Conservation (phyloP, 345 rosid genomes). For the Melaleuca quinquenervia region DNA sequence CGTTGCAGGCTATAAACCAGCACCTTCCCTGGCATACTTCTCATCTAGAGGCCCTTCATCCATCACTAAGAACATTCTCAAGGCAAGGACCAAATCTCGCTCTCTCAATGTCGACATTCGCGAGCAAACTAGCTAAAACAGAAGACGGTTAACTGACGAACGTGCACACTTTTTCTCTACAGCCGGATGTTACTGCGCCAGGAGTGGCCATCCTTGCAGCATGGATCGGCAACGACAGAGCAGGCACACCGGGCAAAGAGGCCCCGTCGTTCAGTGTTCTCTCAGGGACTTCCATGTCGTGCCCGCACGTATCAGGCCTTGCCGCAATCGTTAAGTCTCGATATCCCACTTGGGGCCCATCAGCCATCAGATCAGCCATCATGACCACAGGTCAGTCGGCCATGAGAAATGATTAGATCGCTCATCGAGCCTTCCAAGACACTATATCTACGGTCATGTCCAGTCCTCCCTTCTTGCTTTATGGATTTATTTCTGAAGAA, state of each 20-base stretch:
- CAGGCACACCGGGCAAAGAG: conserved; percentile 25
- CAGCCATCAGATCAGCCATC: conserved; percentile 70
- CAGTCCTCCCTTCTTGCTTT: not conserved
- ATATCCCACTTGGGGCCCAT: conserved; percentile 51
- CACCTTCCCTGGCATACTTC: conserved; percentile 60
- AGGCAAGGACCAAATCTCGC: conserved; percentile 25
- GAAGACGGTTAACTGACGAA: not conserved
- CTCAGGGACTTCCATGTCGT: conserved; percentile 83
- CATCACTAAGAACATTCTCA: conserved; percentile 52
- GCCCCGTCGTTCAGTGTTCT: conserved; percentile 35
- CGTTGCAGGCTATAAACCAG: conserved; percentile 42
- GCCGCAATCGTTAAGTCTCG: conserved; percentile 48
- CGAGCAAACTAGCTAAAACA: not conserved
- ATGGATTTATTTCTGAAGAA: not conserved
- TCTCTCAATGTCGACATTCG: not conserved
- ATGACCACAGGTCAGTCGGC: conserved; percentile 60
- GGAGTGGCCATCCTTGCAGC: conserved; percentile 74
- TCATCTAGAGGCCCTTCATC: conserved; percentile 76
- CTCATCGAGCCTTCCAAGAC: not conserved
- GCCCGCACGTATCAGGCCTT: conserved; percentile 70
- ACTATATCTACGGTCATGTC: not conserved
- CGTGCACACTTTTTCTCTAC: conserved; percentile 1
- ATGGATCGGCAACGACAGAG: conserved; percentile 49
- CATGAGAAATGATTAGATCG: not conserved
- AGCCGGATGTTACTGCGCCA: conserved; percentile 90